Evolutionary conservation across 2,329 filamentous ascomycete genomes (phyloP).

Genomic region (Penicillium hesseltinei): DNA sequence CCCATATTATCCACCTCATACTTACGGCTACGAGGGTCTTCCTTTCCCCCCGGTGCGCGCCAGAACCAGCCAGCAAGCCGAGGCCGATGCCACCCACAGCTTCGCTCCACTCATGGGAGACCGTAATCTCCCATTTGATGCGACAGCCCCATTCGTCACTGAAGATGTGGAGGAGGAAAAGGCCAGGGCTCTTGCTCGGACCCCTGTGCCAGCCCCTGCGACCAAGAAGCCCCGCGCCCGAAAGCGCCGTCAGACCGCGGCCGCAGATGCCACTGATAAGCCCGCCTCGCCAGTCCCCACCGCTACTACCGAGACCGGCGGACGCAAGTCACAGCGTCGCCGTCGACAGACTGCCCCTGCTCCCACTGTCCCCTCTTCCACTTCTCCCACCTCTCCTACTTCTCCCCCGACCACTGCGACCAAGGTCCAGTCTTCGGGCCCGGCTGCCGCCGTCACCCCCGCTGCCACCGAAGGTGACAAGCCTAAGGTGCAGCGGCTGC

Average conservation of each 20-base stretch:
- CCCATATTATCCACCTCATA: conserved; percentile 15
- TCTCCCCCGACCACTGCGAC: conserved; percentile 1
- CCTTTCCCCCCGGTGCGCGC: conserved; percentile 19
- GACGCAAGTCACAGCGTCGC: conserved; percentile 8
- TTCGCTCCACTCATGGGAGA: conserved; percentile 23
- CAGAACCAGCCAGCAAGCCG: conserved; percentile 12
- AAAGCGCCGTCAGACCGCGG: conserved; percentile 11
- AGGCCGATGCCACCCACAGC: conserved; percentile 11
- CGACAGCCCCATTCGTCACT: neutral
- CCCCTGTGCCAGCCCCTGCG: neutral
- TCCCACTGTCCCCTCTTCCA: neutral
- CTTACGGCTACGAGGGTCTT: conserved; percentile 16
- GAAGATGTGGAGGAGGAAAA: conserved; percentile 17
- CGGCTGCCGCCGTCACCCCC: neutral
- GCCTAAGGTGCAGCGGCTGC: conserved; percentile 15
- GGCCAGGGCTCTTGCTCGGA: conserved; percentile 5
- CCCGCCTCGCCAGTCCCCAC: neutral
- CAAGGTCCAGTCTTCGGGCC: neutral
- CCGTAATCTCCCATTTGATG: conserved; percentile 18
- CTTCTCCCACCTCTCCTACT: neutral
- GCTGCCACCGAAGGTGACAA: neutral
- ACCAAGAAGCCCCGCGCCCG: conserved; percentile 10
- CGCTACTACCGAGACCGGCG: neutral
- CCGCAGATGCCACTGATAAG: neutral
- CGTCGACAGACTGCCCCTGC: conserved; percentile 8